Percentiles rank a stretch among this genome's conserved stretches.
These are phyloP conservation scores for Candida tetrigidarum DNA, from an alignment of 1,139 yeast genomes.

Conservation along the genomic window DNA sequence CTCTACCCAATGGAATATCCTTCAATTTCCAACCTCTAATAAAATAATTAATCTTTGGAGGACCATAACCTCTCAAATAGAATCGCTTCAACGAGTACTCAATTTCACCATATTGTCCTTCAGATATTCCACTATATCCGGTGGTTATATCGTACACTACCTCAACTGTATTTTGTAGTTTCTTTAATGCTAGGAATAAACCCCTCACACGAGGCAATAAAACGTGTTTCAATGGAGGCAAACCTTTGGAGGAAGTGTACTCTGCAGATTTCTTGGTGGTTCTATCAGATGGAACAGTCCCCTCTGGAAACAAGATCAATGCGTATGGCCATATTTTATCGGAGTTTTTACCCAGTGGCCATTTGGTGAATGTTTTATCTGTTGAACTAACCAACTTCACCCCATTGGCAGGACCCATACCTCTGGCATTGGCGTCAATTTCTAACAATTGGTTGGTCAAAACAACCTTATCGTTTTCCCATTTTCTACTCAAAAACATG, in stretches of 20 bases:
- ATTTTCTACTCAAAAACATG: conserved; percentile 80
- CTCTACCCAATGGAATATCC: conserved; percentile 70
- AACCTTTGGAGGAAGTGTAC: conserved; percentile 57
- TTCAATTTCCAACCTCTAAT: conserved; percentile 58
- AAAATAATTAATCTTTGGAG: conserved; percentile 64
- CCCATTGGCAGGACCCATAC: conserved; percentile 57
- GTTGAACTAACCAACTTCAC: conserved; percentile 36
- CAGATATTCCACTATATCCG: conserved; percentile 72
- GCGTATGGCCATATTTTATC: conserved; percentile 49
- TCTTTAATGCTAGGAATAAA: conserved; percentile 63
- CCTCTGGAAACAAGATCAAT: conserved; percentile 88
- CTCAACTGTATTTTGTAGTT: conserved; percentile 62
- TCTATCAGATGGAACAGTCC: conserved; percentile 78
- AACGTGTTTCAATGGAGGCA: conserved; percentile 59
- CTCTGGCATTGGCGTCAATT: conserved; percentile 58
- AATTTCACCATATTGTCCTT: conserved; percentile 77
- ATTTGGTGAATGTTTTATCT: conserved; percentile 23
- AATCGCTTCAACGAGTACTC: conserved; percentile 66
- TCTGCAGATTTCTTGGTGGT: conserved; percentile 62
- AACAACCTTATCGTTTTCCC: conserved; percentile 73
- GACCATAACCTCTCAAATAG: conserved; percentile 73
- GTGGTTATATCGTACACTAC: conserved; percentile 83
- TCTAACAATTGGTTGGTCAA: conserved; percentile 59
- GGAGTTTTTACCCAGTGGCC: conserved; percentile 43
- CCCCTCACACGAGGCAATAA: conserved; percentile 87